Base-by-base conservation (phyloP, 345 rosid species). In the Populus deltoides region DNA sequence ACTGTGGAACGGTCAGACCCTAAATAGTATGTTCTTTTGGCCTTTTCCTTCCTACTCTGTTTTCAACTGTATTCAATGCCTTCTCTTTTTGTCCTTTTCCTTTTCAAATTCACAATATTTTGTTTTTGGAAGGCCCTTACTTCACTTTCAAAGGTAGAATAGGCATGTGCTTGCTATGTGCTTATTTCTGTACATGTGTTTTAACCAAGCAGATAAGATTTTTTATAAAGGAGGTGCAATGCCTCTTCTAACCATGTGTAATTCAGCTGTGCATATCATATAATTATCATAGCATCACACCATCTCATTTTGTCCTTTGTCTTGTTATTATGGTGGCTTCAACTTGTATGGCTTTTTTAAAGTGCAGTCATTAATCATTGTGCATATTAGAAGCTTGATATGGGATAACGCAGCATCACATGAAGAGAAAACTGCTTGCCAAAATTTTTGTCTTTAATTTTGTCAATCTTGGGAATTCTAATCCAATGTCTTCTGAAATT, bases 1-100 rank as follows among this genome's bases (percentile, higher is more conserved):
- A 65, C 66, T 13, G 27, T 11, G 18, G 80, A 81, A 15, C 72
- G 80, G 43, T 72, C 80, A 67, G 83, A 76, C 68, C 62, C 74
- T 31, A 72, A 57, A 72, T 71, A 67, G 79, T 81, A 68, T 76
- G 77, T 72, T 51, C 33, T 25, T 16, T 70, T 47, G 53, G 24
- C 7, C 7, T 31, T 72, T 25, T 67, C 39, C 47, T 16, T 69
- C 29, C 22, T 62, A 61, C 13, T 57, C 72, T 31, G n/a, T 68
- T 74, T 74, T 31, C 45, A 17, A 68, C 45, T 33, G 45, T 47
- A 29, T 68, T 49, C 13, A 36, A 20, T 20, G 66, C 24, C 35
- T 62, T 3, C 15, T 9, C 18, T 62, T 77, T 35, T 41, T 25
- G 0, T n/a, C 25, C 7, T 11, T 13, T 18, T 16, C 35, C 22